Evolutionary conservation across 2,329 filamentous ascomycete species (phyloP).

Genomic region (Chrysosporium keratinophilum): DNA sequence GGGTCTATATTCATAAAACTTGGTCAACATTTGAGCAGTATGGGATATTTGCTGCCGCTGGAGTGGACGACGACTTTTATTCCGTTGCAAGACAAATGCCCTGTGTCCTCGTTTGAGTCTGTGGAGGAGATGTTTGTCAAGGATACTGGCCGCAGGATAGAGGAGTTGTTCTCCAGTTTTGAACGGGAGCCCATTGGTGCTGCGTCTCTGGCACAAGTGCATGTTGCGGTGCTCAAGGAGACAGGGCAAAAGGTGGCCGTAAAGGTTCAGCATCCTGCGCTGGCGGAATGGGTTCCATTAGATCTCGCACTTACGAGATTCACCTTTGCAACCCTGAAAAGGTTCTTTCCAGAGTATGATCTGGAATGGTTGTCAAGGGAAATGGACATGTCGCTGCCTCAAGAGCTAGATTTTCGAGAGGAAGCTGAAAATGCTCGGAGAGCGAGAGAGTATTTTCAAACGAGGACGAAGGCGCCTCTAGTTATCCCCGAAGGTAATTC

Average conservation of each 20-base stretch:
- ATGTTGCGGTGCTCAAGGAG: constrained; percentile 71
- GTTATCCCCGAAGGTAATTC: constrained; percentile 60
- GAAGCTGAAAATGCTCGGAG: constrained; percentile 77
- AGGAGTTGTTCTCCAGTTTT: constrained; percentile 80
- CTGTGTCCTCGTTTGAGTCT: constrained; percentile 77
- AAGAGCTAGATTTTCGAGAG: constrained; percentile 79
- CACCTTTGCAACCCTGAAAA: constrained; percentile 80
- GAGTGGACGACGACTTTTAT: constrained; percentile 97
- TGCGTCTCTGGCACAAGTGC: constrained; percentile 88
- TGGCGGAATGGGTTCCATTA: constrained; percentile 81
- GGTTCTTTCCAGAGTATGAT: constrained; percentile 95
- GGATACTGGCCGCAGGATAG: constrained; percentile 70
- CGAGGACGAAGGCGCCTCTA: constrained; percentile 63
- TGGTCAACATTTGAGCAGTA: constrained; percentile 87
- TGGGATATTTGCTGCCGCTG: constrained; percentile 82
- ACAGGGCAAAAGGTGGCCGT: constrained; percentile 82
- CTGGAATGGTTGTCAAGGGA: constrained; percentile 90
- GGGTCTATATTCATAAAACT: constrained; percentile 98
- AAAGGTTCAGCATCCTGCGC: constrained; percentile 84
- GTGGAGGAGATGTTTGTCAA: constrained; percentile 75
- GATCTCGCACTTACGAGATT: constrained; percentile 79
- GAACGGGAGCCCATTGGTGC: constrained; percentile 72
- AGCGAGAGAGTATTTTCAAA: constrained; percentile 69
- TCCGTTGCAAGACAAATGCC: constrained; percentile 89
- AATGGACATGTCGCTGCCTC: constrained; percentile 81